Evolutionary conservation across 2,329 filamentous ascomycete species (phyloP).

Genomic region (Mollisiaceae sp.): DNA sequence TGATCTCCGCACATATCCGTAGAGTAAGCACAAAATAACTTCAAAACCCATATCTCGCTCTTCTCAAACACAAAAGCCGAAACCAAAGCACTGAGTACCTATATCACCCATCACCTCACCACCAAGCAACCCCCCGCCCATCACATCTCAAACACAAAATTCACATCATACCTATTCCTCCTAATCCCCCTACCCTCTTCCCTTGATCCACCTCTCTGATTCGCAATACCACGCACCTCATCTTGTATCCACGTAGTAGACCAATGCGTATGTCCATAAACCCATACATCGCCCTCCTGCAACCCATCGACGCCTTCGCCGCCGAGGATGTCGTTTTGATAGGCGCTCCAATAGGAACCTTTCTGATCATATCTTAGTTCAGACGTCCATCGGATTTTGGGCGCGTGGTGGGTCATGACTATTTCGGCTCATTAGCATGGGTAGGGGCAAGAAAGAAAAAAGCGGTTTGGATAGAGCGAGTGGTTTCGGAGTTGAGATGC

Average conservation of each 20-base stretch:
- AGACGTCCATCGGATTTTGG: not conserved
- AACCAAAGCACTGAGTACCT: too few relatives aligned
- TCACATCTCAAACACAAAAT: not conserved
- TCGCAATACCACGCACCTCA: not conserved
- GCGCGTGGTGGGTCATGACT: not conserved
- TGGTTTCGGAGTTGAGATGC: too few relatives aligned
- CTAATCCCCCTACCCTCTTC: not conserved
- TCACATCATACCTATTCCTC: not conserved
- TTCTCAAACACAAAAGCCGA: too few relatives aligned
- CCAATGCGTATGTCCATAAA: conserved; percentile 1
- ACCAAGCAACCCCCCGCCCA: not conserved
- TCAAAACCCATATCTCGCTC: too few relatives aligned
- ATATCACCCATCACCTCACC: not conserved
- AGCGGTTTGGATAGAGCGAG: too few relatives aligned
- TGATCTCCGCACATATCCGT: too few relatives aligned
- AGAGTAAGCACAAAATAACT: too few relatives aligned
- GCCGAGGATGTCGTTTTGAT: not conserved
- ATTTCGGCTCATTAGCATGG: too few relatives aligned
- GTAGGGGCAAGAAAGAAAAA: too few relatives aligned
- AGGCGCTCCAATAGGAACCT: not conserved
- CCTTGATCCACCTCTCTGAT: not conserved
- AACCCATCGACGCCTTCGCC: not conserved
- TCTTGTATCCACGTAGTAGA: not conserved
- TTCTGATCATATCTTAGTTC: not conserved
- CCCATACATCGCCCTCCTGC: not conserved